Conservation (phyloP, 1,284 basidiomycete genomes). For the Irpex sp. region DNA sequence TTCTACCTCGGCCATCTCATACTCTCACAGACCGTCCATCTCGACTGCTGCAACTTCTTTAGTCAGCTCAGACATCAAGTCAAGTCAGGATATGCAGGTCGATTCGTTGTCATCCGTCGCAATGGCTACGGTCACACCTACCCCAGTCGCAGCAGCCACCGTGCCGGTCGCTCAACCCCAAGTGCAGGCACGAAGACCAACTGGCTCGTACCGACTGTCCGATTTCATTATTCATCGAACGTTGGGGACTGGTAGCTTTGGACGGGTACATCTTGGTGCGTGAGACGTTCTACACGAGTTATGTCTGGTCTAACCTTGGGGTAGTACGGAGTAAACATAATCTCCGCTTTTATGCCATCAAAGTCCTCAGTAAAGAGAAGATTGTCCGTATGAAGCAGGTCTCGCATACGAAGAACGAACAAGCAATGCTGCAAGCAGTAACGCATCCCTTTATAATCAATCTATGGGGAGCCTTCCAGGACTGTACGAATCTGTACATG, state of each 20-base stretch:
- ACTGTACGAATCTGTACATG: slow-evolving; percentile 94
- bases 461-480: slow-evolving; percentile 97
- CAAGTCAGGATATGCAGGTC: slow-evolving; percentile 35
- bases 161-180: slow-evolving; percentile 10
- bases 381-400: slow-evolving; percentile 96
- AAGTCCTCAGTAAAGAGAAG: slow-evolving; percentile 92
- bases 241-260: slow-evolving; percentile 92
- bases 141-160: not conserved
- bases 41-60: slow-evolving; percentile 60
- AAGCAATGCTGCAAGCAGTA: slow-evolving; percentile 84
- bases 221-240: slow-evolving; percentile 79
- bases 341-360: slow-evolving; percentile 90
- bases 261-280: slow-evolving; percentile 88
- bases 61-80: slow-evolving; percentile 25
- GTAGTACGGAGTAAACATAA: slow-evolving; percentile 89
- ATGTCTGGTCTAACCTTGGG: not conserved
- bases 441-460: slow-evolving; percentile 98
- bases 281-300: slow-evolving; percentile 9
- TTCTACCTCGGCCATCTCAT: slow-evolving; percentile 20
- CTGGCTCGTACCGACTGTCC: slow-evolving; percentile 61
- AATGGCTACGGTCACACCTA: not conserved
- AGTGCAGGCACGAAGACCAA: slow-evolving; percentile 39
- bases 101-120: slow-evolving; percentile 15
- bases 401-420: slow-evolving; percentile 96
- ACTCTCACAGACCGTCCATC: slow-evolving; percentile 51